Base-by-base conservation (phyloP, 768 basidiomycete species). In the Amanita molliuscula region DNA sequence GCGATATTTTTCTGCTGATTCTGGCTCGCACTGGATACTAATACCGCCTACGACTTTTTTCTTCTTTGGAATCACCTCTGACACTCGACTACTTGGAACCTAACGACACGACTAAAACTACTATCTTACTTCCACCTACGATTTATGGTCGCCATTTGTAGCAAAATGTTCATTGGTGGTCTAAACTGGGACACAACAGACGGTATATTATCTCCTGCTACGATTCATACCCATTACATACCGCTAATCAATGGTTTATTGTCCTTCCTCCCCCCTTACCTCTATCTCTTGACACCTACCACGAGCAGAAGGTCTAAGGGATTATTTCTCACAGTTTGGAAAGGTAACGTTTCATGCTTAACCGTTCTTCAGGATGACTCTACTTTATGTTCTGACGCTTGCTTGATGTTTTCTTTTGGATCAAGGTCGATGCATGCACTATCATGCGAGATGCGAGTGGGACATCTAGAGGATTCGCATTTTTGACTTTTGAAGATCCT, bases 161-260 rank as follows among this genome's bases (percentile, higher is more conserved):
- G 88, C 67, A 91, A 91, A 76, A 82, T 91, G 76, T 91, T 91
- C 72, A 82, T 91, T 65, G 88, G 88, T 58, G 88, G 88, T 60
- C 75, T 91, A 56, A 90, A 84, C 71, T 91, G 88, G 88, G 87
- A 89, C 62, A 91, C 88, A 62, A 86, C 83, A 69, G 88, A 90
- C 74, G 88, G 88, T 90, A 75, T 72, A 66, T 58, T 59, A 56
- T 61, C 62, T 58, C 63, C 61, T 58, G 54, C 56, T 56, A 56
- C 55, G 56, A 56, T 62, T 54, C 54, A 50, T 52, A 52, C 37
- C 21, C 10, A 33, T 58, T 63, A 59, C 60, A 56, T 67, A 59
- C 59, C 60, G 61, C 68, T 70, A 67, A 70, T 69, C 63, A 51
- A 53, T 56, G 59, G 50, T 57, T 56, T 60, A 57, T 59, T 59